phyloP scores from a whole-genome alignment of 345 rosid species.

The Salix brachista region DNA sequence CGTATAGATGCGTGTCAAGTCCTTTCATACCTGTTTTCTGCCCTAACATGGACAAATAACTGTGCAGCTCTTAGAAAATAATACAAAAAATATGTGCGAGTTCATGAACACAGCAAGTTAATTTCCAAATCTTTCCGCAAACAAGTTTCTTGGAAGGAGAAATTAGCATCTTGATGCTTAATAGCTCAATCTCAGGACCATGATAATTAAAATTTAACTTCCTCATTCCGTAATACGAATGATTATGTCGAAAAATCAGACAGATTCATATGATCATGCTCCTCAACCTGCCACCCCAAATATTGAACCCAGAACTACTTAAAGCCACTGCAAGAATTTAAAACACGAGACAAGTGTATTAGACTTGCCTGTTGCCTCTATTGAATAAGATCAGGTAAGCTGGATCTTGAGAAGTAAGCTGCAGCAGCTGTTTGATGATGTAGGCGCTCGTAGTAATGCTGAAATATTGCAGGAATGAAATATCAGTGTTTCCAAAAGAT shows the following conservation, averaged over 20 bases:
- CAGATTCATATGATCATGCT: not conserved
- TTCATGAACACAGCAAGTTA: not conserved
- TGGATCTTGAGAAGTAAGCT: conserved; percentile 61
- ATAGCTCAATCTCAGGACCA: not conserved
- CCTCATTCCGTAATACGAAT: not conserved
- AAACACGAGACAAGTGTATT: not conserved
- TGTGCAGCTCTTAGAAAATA: not conserved
- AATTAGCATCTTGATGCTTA: not conserved
- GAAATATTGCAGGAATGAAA: conserved; percentile 20
- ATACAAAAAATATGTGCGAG: not conserved
- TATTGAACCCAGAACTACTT: not conserved
- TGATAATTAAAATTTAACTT: not conserved
- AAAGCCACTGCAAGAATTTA: not conserved
- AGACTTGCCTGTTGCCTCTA: conserved; percentile 43
- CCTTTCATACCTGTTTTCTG: conserved; percentile 65
- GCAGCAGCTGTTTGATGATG: conserved; percentile 53
- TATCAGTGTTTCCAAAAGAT: not conserved
- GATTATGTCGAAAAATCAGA: not conserved
- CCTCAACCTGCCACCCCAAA: not conserved
- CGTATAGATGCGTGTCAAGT: not conserved
- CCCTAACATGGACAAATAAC: conserved; percentile 45
- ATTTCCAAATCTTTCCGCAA: not conserved
- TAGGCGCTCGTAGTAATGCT: conserved; percentile 64
- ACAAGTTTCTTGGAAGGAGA: not conserved
- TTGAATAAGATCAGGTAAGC: conserved; percentile 59